phyloP scores from a whole-genome alignment of 176 grass and related monocot species.

The sorghum (Sorghum bicolor) region DNA sequence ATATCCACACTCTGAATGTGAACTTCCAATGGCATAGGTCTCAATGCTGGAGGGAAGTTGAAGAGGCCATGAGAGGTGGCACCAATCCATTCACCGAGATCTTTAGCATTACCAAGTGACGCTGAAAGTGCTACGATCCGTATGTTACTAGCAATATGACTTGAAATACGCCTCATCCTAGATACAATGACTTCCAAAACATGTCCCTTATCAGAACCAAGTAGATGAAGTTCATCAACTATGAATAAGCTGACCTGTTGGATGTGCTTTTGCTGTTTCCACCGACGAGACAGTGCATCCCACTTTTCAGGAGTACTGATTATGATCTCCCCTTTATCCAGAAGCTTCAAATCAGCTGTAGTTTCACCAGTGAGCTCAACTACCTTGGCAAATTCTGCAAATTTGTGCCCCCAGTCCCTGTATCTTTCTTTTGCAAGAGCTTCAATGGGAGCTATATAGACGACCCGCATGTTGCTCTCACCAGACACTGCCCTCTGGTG shows the following conservation, averaged over 20 bases:
- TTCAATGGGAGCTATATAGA: slow-evolving; percentile 93
- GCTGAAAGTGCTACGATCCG: slow-evolving; percentile 86
- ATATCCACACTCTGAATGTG: slow-evolving; percentile 40
- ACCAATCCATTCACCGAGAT: slow-evolving; percentile 91
- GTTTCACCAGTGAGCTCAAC: slow-evolving; percentile 89
- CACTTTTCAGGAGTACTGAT: slow-evolving; percentile 96
- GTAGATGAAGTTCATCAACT: slow-evolving; percentile 89
- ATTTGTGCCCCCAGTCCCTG: slow-evolving; percentile 84
- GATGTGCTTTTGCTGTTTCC: slow-evolving; percentile 83
- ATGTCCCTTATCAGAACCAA: slow-evolving; percentile 80
- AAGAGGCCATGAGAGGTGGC: slow-evolving; percentile 86
- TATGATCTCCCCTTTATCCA: slow-evolving; percentile 95
- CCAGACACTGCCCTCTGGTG: slow-evolving; percentile 62
- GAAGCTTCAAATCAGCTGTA: slow-evolving; percentile 78
- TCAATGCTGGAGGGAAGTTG: slow-evolving; percentile 86
- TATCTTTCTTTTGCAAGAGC: slow-evolving; percentile 85
- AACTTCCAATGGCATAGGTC: slow-evolving; percentile 88
- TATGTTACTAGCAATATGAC: slow-evolving; percentile 78
- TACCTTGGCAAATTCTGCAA: slow-evolving; percentile 63
- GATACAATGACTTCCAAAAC: slow-evolving; percentile 85
- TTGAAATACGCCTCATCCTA: slow-evolving; percentile 90
- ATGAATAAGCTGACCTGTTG: slow-evolving; percentile 88
- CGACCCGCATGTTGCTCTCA: slow-evolving; percentile 63
- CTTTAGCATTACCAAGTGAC: slow-evolving; percentile 88
- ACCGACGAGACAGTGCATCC: slow-evolving; percentile 87